These are phyloP conservation scores for Tetrahymena elliotti DNA, from an alignment of 73 alveolate species.

Conservation along the genomic window DNA sequence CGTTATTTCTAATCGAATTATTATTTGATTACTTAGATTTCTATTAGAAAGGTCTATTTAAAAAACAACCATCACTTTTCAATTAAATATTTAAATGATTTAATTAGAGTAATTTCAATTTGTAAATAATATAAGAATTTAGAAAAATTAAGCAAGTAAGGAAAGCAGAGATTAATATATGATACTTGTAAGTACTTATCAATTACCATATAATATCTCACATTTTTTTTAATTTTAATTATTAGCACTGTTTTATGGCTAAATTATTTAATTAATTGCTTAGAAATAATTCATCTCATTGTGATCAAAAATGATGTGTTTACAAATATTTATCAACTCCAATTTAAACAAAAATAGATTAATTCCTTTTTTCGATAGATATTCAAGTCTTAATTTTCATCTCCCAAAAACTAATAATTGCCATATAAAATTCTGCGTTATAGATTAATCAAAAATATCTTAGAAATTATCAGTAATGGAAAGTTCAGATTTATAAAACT, in stretches of 20 bases:
- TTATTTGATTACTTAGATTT: background rate
- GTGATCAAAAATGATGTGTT: background rate
- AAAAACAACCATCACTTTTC: too few relatives aligned
- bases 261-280: background rate
- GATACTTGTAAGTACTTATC: background rate
- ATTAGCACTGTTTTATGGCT: background rate
- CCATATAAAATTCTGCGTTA: background rate
- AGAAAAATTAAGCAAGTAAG: too few relatives aligned
- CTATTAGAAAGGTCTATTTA: background rate
- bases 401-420: background rate
- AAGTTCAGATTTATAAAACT: background rate
- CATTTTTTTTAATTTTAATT: too few relatives aligned
- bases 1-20: background rate
- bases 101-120: too few relatives aligned
- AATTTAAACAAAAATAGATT: background rate
- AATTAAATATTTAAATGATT: too few relatives aligned
- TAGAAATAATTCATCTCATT: background rate
- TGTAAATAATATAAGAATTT: too few relatives aligned
- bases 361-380: background rate
- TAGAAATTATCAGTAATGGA: background rate
- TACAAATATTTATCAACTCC: background rate
- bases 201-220: background rate
- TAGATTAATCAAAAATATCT: background rate
- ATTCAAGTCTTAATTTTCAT: background rate
- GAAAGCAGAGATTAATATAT: too few relatives aligned